These are phyloP conservation scores for Scedosporium aurantiacum DNA, from an alignment of 2,329 filamentous ascomycete species.

Conservation along the genomic window DNA sequence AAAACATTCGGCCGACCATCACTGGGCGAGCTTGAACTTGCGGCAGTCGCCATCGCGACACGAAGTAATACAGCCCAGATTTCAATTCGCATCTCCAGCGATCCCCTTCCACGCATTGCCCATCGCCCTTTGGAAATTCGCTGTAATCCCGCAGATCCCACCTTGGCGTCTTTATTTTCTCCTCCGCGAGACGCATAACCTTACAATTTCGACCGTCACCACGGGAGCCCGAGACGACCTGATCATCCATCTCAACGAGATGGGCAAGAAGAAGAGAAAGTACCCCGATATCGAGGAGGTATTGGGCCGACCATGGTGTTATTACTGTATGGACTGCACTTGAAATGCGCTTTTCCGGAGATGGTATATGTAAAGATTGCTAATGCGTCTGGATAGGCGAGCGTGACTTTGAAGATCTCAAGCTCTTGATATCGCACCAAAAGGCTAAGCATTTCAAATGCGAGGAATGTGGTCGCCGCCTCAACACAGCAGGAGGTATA, in stretches of 20 bases:
- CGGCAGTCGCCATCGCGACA: no score
- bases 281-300: constrained; percentile 83
- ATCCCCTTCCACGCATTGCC: no score
- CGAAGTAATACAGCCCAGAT: no score
- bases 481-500: constrained; percentile 91
- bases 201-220: background rate
- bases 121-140: no score
- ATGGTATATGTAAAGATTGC: background rate
- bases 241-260: constrained; percentile 20
- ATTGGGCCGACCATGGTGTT: constrained; percentile 85
- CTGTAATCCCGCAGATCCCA: no score
- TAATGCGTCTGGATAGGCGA: constrained; percentile 42
- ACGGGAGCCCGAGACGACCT: background rate
- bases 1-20: no score
- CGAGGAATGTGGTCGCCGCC: constrained; percentile 72
- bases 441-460: constrained; percentile 99
- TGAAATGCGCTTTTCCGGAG: background rate
- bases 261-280: constrained; percentile 86
- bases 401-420: constrained; percentile 93
- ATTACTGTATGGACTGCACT: constrained; percentile 59
- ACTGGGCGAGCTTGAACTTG: no score
- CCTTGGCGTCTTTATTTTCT: background rate
- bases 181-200: background rate
- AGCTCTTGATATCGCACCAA: constrained; percentile 92
- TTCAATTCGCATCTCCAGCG: no score